Base-by-base conservation (phyloP, 441 rosid genomes). In the Erysimum pusillum region DNA sequence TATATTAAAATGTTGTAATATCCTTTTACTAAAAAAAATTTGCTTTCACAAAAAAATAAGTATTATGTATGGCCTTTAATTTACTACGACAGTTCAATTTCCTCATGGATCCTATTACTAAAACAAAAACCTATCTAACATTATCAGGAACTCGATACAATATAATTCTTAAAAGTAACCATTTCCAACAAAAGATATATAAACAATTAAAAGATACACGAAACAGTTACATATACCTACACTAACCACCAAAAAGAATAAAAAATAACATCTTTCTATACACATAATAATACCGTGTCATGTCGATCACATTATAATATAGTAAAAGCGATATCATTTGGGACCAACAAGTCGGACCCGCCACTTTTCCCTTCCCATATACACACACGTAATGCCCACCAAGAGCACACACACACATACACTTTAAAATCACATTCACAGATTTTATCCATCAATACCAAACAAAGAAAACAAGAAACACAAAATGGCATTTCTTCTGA, bases 371-470 rank as follows among this genome's bases (percentile, higher is more conserved):
- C 17, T 31, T 44, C 12, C 17, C 54, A 74, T 63, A 48, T 9
- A 52, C n/a, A 28, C 5, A 56, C 71, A 65, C 71, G 71, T 57
- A 74, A 74, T 64, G 10, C 41, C 64, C 77, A 64, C 71, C 56
- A 49, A 25, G 14, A 44, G 54, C 17, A 74, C 18, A 74, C 44
- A 65, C n/a, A 66, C 52, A 36, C 11, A 10, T 0, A 12, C 48
- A 18, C 11, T 18, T 7, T 57, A 17, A 56, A 46, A 66, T 25
- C 61, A 25, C 8, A 20, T 11, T 56, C 13, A 66, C 56, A 42
- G 22, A 22, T 18, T 25, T 31, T 74, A 20, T 20, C 42, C 67
- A 45, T 36, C 31, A 15, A n/a, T 25, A 52, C 35, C 14, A 59
- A 22, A 44, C 10, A 52, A 41, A 22, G 20, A 13, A 53, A 8